Evolutionary conservation across 2,329 filamentous ascomycete species (phyloP).

Genomic region (Cephalotrichum gorgonifer): DNA sequence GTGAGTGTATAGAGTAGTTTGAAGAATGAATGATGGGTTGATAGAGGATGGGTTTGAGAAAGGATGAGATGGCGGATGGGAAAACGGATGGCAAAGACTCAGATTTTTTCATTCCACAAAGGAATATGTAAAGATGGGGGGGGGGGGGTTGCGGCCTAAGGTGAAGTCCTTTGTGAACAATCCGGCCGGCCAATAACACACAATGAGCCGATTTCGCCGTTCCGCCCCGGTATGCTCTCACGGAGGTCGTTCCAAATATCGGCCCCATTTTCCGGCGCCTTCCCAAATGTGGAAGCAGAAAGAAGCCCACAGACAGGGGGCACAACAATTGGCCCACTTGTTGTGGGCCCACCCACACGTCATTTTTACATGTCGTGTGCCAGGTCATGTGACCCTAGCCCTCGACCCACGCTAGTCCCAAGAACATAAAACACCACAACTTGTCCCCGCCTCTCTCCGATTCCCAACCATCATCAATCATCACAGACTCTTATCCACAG

Average conservation of each 20-base stretch:
- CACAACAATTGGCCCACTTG: too few species aligned
- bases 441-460: not conserved
- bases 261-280: not conserved
- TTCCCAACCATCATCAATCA: slow-evolving; percentile 1
- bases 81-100: not conserved
- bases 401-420: not conserved
- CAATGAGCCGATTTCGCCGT: not conserved
- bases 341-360: too few species aligned
- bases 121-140: not conserved
- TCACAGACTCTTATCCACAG: not conserved
- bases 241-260: not conserved
- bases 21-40: not conserved
- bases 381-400: slow-evolving; percentile 1
- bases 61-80: not conserved
- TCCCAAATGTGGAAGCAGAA: not conserved
- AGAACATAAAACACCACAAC: not conserved
- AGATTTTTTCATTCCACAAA: not conserved
- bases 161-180: not conserved
- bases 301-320: too few species aligned
- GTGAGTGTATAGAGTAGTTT: not conserved
- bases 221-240: not conserved
- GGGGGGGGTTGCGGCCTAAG: too few species aligned
- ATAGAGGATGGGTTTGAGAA: not conserved
- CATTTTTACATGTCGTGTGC: not conserved
- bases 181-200: not conserved